Base-by-base conservation (phyloP, 2,329 filamentous ascomycete genomes). In the Penicillium sp. region DNA sequence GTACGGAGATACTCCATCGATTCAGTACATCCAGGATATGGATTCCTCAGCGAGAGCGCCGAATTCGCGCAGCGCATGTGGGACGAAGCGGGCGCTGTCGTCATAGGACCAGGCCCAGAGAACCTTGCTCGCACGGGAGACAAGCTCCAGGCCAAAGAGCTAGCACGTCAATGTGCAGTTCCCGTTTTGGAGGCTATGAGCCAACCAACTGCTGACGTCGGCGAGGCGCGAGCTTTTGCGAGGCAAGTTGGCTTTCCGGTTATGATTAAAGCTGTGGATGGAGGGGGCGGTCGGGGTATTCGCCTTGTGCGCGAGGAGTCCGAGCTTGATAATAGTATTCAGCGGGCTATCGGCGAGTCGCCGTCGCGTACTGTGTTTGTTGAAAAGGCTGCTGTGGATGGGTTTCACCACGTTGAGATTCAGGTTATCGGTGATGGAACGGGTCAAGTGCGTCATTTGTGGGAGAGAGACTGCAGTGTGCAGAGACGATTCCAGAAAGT, bases 261-360 rank as follows among this genome's bases (percentile, higher is more conserved):
- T 44, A 85, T 87, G 81, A 74, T 87, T 45, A 88, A 88, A 65
- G 85, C 85, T n/a, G 82, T 87, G 3, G 85, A 87, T 67, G 84
- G 84, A 1, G 85, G 85, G 14, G 85, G 84, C 3, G 85, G 85
- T 0, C 72, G 84, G 16, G 85, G 85, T 0, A 87, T 88, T 46
- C 78, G 85, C 6, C 72, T 87, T 1, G 79, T 86, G 7, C 71
- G 71, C 1, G 65, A 68, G 22, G 71, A 77, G 37, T 69, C 71
- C 0, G 77, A 81, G 5, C 70, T 87, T 5, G 71, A 79, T 22
- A 74, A 75, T 26, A 71, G 77, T 7, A 75, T 83, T 2, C 78
- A 76, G 47, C 74, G 83, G 58, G 82, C 83, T 4, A 77, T 82
- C 5, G 79, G 81, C 46, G 84, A 87, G 67, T 86, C 83, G 52